Evolutionary conservation across 2,329 filamentous ascomycete genomes (phyloP).

Genomic region (Ambrosiella cleistominuta): DNA sequence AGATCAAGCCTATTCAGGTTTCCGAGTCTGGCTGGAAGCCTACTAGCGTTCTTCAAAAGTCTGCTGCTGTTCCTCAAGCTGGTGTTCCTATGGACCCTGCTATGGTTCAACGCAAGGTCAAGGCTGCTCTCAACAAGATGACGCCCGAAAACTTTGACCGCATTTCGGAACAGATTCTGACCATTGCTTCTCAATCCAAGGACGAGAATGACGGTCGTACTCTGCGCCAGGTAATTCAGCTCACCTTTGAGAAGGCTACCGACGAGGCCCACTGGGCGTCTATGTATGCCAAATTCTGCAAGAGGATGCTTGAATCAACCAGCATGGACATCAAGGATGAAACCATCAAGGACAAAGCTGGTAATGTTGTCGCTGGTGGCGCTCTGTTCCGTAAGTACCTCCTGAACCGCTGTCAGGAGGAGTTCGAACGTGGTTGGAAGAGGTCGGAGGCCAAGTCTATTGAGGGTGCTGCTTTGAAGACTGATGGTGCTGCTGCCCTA

Average conservation of each 20-base stretch:
- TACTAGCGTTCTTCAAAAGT: slow-evolving; percentile 38
- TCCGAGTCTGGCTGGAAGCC: slow-evolving; percentile 82
- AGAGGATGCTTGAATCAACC: slow-evolving; percentile 91
- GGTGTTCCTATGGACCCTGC: slow-evolving; percentile 61
- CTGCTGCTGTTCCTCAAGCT: slow-evolving; percentile 20
- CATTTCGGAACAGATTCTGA: slow-evolving; percentile 82
- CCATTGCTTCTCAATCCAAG: slow-evolving; percentile 88
- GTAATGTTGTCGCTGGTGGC: slow-evolving; percentile 76
- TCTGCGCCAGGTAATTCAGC: slow-evolving; percentile 90
- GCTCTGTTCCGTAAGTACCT: slow-evolving; percentile 96
- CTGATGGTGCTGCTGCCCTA: slow-evolving; percentile 42
- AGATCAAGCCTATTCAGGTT: slow-evolving; percentile 61
- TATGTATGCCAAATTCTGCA: slow-evolving; percentile 98
- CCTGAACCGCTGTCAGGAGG: slow-evolving; percentile 94
- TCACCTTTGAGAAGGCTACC: slow-evolving; percentile 97
- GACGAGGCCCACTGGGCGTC: slow-evolving; percentile 97
- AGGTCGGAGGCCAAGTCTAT: slow-evolving; percentile 27
- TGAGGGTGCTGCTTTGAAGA: slow-evolving; percentile 24
- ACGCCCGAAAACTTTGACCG: slow-evolving; percentile 97
- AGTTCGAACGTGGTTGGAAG: slow-evolving; percentile 97
- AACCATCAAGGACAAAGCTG: slow-evolving; percentile 78
- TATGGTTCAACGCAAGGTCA: slow-evolving; percentile 96
- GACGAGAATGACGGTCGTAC: slow-evolving; percentile 88
- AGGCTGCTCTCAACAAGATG: slow-evolving; percentile 98
- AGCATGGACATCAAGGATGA: slow-evolving; percentile 89